Conservation (phyloP, 2,329 filamentous ascomycete species). For the Aspergillus awamori region DNA sequence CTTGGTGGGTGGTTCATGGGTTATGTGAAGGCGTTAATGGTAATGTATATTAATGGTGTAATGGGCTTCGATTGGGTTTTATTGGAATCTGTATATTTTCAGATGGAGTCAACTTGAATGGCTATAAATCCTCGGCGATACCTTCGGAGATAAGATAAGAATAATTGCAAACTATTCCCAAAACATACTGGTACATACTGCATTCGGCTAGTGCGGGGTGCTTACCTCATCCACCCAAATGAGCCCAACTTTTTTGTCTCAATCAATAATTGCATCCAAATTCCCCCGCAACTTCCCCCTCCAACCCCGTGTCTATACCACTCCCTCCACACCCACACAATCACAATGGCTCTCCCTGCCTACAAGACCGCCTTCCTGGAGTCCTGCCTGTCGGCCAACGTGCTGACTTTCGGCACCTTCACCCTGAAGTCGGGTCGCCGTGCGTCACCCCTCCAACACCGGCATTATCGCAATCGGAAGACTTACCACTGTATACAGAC, state of each 20-base stretch:
- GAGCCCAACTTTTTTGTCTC: background rate
- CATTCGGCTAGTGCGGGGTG: slow-evolving; percentile 1
- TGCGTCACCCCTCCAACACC: background rate
- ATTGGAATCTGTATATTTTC: no score
- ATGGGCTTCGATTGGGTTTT: no score
- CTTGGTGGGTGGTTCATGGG: background rate
- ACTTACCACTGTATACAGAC: slow-evolving; percentile 23
- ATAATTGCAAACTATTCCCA: background rate
- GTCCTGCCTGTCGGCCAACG: slow-evolving; percentile 26
- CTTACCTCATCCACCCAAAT: background rate
- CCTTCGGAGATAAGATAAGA: no score
- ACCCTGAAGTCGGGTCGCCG: slow-evolving; percentile 83
- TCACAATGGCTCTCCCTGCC: slow-evolving; percentile 13
- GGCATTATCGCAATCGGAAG: background rate
- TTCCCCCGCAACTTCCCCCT: background rate
- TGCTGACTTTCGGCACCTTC: slow-evolving; percentile 27
- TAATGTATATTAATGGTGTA: background rate
- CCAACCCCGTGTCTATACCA: background rate
- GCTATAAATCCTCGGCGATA: no score
- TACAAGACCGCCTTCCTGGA: slow-evolving; percentile 24
- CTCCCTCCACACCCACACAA: background rate
- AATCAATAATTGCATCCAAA: background rate
- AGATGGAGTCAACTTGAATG: no score
- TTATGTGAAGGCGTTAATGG: background rate
- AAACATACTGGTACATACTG: background rate